Base-by-base conservation (phyloP, 768 basidiomycete species). In the Chalciporus chontae region DNA sequence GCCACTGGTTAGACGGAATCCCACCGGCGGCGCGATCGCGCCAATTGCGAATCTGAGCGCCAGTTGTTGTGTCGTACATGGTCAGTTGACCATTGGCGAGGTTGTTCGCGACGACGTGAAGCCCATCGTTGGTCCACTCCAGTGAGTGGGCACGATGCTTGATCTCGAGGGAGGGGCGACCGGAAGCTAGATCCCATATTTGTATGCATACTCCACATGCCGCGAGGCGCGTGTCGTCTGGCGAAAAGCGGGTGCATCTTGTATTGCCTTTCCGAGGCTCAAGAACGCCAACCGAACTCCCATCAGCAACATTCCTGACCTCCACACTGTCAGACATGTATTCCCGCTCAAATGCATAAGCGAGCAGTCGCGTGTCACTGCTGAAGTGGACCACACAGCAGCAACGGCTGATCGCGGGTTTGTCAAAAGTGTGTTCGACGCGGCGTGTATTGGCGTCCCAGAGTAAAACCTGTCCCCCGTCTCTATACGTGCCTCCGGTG, bases 251-350 rank as follows among this genome's bases (percentile, higher is more conserved):
- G 18, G 61, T 63, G 49, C 60, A 61, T 40, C 60, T 48, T 23
- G 53, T 59, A 10, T 61, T 61, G 3, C 60, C 60, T 45, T 61
- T 61, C 3, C 60, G 51, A 6, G 57, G 57, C 8, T 60, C 60
- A 38, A 61, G 61, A 10, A 63, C 53, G 13, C 39, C 17, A 0
- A 61, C 53, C 27, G 48, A 42, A 8, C 24, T 43, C 31, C 59
- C 59, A 21, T 61, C 51, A 10, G 42, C n/a, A 36, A 36, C 48
- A 37, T 43, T 29, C 36, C 57, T 45, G 39, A 61, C 53, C 48
- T 61, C 60, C 15, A 61, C 0, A 15, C 48, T 52, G 40, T 61
- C 60, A 9, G 61, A 63, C 57, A 61, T 63, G 57, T 61, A 61
- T 50, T 61, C 60, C 17, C 60, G 41, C 14, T 61, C 60, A 21